Conservation (phyloP, 2,329 filamentous ascomycete species). For the Leptographium galeiforme region DNA sequence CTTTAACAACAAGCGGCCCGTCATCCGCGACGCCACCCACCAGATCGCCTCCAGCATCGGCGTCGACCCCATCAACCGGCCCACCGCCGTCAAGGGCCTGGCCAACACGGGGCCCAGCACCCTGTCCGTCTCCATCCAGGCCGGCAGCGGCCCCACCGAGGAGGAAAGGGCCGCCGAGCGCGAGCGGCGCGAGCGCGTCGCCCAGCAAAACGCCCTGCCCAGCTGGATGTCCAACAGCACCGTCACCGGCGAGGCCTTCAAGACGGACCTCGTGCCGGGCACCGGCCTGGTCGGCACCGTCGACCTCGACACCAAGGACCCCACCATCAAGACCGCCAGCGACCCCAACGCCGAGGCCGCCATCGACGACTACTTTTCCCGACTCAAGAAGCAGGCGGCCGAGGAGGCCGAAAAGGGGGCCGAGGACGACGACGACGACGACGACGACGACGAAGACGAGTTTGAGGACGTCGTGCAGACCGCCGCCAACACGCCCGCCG, state of each 20-base stretch:
- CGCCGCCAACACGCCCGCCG: constrained; percentile 15
- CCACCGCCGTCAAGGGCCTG: constrained; percentile 57
- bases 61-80: constrained; percentile 41
- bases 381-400: constrained; percentile 46
- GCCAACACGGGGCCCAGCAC: constrained; percentile 53
- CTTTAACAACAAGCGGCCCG: constrained; percentile 46
- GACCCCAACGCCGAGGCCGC: constrained; percentile 40
- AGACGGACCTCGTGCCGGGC: constrained; percentile 21
- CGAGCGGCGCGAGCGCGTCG: constrained; percentile 50
- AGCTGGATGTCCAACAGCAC: constrained; percentile 61
- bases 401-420: constrained; percentile 38
- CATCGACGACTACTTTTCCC: constrained; percentile 55
- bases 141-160: constrained; percentile 50
- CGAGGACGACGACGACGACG: constrained; percentile 29
- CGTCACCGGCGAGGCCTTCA: constrained; percentile 49
- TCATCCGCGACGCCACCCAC: constrained; percentile 53
- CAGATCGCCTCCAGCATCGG: constrained; percentile 48
- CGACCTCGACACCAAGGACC: constrained; percentile 34
- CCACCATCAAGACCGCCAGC: constrained; percentile 21
- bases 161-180: constrained; percentile 53
- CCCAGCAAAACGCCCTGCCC: constrained; percentile 56
- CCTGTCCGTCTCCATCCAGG: constrained; percentile 57
- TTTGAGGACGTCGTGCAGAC: constrained; percentile 38
- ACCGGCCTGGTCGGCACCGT: constrained; percentile 19
- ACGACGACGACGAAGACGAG: constrained; percentile 29